A percentile compares a stretch with the other conserved stretches of the same genome.
Evolutionary conservation across 345 rosid species (phyloP).

Genomic region (Turnera subulata): DNA sequence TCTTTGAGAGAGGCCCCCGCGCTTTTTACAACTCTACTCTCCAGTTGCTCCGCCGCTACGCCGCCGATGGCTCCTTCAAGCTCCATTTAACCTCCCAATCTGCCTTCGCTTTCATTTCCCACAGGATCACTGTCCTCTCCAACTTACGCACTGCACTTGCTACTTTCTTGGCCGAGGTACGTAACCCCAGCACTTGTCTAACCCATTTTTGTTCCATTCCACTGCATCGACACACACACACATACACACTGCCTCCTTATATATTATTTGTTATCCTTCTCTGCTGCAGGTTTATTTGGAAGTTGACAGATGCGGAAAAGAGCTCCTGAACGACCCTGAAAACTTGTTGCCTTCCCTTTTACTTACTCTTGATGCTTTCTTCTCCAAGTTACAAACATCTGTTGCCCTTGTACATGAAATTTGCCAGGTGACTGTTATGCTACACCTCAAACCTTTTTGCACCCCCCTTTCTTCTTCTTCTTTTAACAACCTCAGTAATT

Average conservation of each 20-base stretch:
- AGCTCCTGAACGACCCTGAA: slow-evolving; percentile 60
- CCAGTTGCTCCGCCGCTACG: slow-evolving; percentile 37
- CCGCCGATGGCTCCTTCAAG: slow-evolving; percentile 45
- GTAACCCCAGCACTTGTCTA: background rate
- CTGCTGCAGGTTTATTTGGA: slow-evolving; percentile 63
- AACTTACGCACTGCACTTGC: slow-evolving; percentile 61
- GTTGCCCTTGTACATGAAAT: slow-evolving; percentile 56
- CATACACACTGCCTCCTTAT: background rate
- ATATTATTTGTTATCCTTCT: slow-evolving; percentile 1
- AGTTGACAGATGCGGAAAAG: slow-evolving; percentile 65
- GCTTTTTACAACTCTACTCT: slow-evolving; percentile 59
- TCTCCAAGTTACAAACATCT: slow-evolving; percentile 64
- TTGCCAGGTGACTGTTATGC: slow-evolving; percentile 70
- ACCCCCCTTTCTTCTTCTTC: too few species aligned
- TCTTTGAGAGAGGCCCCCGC: slow-evolving; percentile 85
- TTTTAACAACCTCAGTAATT: too few species aligned
- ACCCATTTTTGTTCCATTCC: background rate
- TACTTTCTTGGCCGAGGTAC: slow-evolving; percentile 85
- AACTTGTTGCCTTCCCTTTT: slow-evolving; percentile 51
- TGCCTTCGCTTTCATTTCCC: slow-evolving; percentile 64
- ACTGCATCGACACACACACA: background rate
- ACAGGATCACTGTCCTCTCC: slow-evolving; percentile 58
- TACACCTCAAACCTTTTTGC: too few species aligned
- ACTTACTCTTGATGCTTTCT: slow-evolving; percentile 42
- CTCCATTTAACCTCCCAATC: slow-evolving; percentile 49